Conservation (phyloP, 495 filamentous ascomycete species). For the Sordaria brevicollis region DNA sequence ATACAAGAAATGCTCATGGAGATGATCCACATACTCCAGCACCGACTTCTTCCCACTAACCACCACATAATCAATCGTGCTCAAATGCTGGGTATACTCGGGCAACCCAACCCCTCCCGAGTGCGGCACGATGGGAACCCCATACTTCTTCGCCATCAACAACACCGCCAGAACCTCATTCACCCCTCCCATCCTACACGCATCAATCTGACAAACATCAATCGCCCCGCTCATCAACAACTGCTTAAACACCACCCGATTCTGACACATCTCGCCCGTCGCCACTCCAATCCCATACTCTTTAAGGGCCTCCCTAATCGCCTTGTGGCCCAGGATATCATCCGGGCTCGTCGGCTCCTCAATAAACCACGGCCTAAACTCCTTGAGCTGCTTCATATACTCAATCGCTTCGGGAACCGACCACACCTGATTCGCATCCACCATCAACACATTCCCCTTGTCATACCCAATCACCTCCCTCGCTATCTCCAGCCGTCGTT, state of each 20-base stretch:
- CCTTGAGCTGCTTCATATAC: slow-evolving; percentile 72
- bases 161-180: slow-evolving; percentile 91
- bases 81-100: slow-evolving; percentile 90
- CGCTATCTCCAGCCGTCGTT: slow-evolving; percentile 58
- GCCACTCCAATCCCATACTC: slow-evolving; percentile 75
- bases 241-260: slow-evolving; percentile 91
- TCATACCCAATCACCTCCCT: slow-evolving; percentile 79
- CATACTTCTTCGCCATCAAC: slow-evolving; percentile 78
- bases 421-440: slow-evolving; percentile 95
- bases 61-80: slow-evolving; percentile 88
- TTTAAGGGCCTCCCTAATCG: slow-evolving; percentile 66
- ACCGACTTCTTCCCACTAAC: slow-evolving; percentile 73
- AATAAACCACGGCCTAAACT: slow-evolving; percentile 94
- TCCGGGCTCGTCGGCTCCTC: slow-evolving; percentile 95
- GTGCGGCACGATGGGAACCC: slow-evolving; percentile 79
- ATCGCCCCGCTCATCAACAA: slow-evolving; percentile 68
- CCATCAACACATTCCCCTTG: slow-evolving; percentile 79
- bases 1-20: slow-evolving; percentile 89
- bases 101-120: slow-evolving; percentile 83
- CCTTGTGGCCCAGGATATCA: slow-evolving; percentile 81
- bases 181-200: slow-evolving; percentile 82
- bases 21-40: slow-evolving; percentile 84
- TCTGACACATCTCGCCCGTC: slow-evolving; percentile 96
- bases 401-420: slow-evolving; percentile 82
- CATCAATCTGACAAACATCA: slow-evolving; percentile 84